Evolutionary conservation across 176 grass and related monocot species (phyloP), one percentile per base, ranked within the genome.

Genomic region (Chrysopogon serrulatus): DNA sequence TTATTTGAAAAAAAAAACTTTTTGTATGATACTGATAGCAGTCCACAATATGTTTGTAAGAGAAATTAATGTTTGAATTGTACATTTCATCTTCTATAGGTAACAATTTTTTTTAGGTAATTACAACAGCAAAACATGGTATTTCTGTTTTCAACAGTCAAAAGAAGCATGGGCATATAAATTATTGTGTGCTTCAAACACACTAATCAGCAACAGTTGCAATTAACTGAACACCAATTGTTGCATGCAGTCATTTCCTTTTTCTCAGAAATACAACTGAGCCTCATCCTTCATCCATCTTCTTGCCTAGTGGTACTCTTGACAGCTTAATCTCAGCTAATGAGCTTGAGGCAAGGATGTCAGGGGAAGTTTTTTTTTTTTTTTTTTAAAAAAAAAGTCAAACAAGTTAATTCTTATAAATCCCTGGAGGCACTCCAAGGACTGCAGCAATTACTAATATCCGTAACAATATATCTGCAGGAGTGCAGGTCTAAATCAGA

Each of bases 301-400:
- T 77, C 13, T 21, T 16, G 6, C 54, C 17, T 34, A 12, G 39
- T 37, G 67, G 30, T 76, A 53, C 11, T 51, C 4, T 4, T 80
- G 85, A 77, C 17, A 77, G 61, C 13, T 62, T 53, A 57, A 18
- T 69, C 30, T 69, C 65, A 70, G n/a, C 78, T 75, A 68, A 68
- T 35, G 6, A 1, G 13, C 10, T 35, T 56, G 31, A 21, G 44
- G 44, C 59, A 56, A 16, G 17, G 33, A 65, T 53, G 27, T 1
- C 63, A 76, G 5, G 21, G n/a, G 28, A 44, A 33, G 33, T 1
- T 7, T 36, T 73, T 68, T 47, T 23, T 5, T 62, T n/a, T n/a
- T n/a, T n/a, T n/a, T n/a, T n/a, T n/a, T n/a, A n/a, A n/a, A n/a
- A n/a, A n/a, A n/a, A 19, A 7, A 32, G 48, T 51, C 48, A 78